Evolutionary conservation across 2,329 filamentous ascomycete species (phyloP), one percentile per base, ranked within the genome.

Genomic region (Ophiostoma angusticollis): DNA sequence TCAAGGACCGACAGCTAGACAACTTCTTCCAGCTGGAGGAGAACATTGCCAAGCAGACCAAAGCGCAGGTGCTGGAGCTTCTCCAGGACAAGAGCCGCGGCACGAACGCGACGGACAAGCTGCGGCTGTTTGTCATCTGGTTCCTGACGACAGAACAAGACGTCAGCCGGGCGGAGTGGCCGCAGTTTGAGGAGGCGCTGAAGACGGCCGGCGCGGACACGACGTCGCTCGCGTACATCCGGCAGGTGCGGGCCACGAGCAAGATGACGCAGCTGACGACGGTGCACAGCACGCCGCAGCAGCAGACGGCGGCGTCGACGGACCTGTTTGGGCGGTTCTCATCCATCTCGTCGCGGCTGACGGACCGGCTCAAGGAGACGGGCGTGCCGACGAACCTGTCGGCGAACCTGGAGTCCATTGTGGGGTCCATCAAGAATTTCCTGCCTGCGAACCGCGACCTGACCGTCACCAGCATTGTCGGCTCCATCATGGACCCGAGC

Each of bases 231-330:
- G 70, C 84, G 31, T 96, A 96, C 51, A 75, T 98, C 50, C 79
- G 83, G 63, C 84, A 86, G 80, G 47, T 50, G 23, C 49, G 49
- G 5, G 46, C 93, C 48, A 86, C 93, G 36, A 96, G 89, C 5
- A 85, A 91, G 47, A 95, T 96, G 85, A 96, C 89, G 12, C 94
- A 96, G 74, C 82, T 98, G 58, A 84, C 87, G 4, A 93, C 87
- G 1, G 79, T 87, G 45, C 91, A 89, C 46, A 80, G 79, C 22
- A 68, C 80, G 44, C 68, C 80, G 44, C 67, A 72, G 14, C 71
- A 79, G 50, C 74, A 75, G 47, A 58, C 59, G 47, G 58, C 65
- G 9, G 60, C 66, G 14, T 77, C 83, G 4, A 78, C 74, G 6
- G 84, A 94, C 51, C 70, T 98, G 13, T 95, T 98, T 64, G 81